These are phyloP conservation scores for Monilinia polystroma DNA, from an alignment of 2,329 filamentous ascomycete species.

Conservation along the genomic window DNA sequence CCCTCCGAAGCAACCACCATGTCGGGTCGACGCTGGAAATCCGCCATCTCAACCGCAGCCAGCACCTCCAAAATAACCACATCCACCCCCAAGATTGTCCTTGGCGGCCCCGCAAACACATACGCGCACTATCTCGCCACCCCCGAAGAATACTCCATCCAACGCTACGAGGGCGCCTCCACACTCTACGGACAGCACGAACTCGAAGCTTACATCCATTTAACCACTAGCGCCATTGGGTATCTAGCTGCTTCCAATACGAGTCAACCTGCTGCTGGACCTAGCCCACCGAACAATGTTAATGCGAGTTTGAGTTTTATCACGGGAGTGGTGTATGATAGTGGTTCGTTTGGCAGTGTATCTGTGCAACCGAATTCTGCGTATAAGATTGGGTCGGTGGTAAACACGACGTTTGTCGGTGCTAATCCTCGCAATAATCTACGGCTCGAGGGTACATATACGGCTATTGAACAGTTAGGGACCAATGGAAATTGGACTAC, in stretches of 20 bases:
- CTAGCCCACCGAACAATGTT: constrained; percentile 75
- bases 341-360: constrained; percentile 67
- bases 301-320: constrained; percentile 75
- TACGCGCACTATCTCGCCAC: constrained; percentile 78
- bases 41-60: constrained; percentile 53
- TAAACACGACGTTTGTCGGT: constrained; percentile 71
- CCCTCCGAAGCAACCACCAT: constrained; percentile 90
- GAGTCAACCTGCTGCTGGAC: constrained; percentile 49
- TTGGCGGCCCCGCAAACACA: constrained; percentile 85
- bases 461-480: constrained; percentile 64
- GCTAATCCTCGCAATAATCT: constrained; percentile 90
- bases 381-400: constrained; percentile 60
- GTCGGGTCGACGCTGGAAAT: constrained; percentile 83
- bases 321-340: constrained; percentile 73
- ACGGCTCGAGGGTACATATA: constrained; percentile 72
- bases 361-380: constrained; percentile 51
- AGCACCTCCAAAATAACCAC: constrained; percentile 27
- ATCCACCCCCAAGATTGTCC: constrained; percentile 67
- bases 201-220: constrained; percentile 81
- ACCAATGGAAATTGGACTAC: constrained; percentile 55
- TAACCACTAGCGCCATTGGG: constrained; percentile 68
- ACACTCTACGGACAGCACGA: constrained; percentile 83
- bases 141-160: constrained; percentile 75
- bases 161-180: constrained; percentile 89
- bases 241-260: constrained; percentile 57